These are phyloP conservation scores for Kodamaea kaohsiungensis DNA, from an alignment of 805 yeast genomes.

Conservation along the genomic window DNA sequence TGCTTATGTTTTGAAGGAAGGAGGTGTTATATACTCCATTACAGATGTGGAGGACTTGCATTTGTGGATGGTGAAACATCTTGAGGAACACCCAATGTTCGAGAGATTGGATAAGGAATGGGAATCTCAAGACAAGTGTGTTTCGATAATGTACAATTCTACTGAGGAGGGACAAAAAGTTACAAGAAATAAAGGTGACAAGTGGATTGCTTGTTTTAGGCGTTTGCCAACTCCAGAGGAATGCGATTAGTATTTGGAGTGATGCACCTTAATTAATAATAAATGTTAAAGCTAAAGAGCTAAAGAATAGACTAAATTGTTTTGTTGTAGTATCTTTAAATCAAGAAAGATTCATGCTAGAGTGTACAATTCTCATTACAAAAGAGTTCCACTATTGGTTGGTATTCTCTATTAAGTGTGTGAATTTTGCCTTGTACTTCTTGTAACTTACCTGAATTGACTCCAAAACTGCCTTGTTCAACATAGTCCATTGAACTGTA, in stretches of 20 bases:
- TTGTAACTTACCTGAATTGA: no score
- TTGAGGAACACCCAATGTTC: slow-evolving; percentile 88
- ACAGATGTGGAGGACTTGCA: slow-evolving; percentile 95
- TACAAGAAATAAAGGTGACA: slow-evolving; percentile 81
- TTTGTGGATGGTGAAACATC: slow-evolving; percentile 92
- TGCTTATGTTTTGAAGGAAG: slow-evolving; percentile 84
- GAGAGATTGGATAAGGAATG: slow-evolving; percentile 76
- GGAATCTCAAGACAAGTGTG: slow-evolving; percentile 82
- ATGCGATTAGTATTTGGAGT: slow-evolving; percentile 7
- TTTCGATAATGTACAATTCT: slow-evolving; percentile 81
- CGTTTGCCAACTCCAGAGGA: slow-evolving; percentile 63
- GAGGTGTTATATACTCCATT: slow-evolving; percentile 89
- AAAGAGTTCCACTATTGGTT: no score
- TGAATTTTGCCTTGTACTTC: no score
- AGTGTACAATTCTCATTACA: no score
- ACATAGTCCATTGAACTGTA: no score
- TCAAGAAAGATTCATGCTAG: no score
- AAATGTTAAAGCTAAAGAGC: no score
- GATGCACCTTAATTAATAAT: not conserved
- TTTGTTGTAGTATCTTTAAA: no score
- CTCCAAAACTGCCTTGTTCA: no score
- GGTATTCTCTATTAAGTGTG: no score
- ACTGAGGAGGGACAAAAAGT: slow-evolving; percentile 99
- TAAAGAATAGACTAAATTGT: no score
- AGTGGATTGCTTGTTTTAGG: slow-evolving; percentile 84